Percentiles rank a stretch among this genome's conserved stretches.
Evolutionary conservation across 1,284 basidiomycete genomes (phyloP).

Genomic region (Trametes versicolor): DNA sequence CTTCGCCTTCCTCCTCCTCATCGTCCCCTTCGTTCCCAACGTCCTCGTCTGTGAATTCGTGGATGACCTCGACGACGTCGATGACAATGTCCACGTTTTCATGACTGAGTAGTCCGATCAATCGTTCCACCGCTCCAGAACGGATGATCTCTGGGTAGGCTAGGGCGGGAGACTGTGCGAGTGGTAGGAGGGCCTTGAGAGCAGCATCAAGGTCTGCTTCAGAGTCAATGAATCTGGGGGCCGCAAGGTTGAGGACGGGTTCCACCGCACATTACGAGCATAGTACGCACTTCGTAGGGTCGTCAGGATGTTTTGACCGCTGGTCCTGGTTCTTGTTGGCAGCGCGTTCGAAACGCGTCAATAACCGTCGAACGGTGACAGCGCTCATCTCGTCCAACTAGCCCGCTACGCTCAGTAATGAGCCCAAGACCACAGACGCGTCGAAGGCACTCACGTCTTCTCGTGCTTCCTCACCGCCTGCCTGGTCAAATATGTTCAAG

Average conservation of each 20-base stretch:
- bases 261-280: neutral
- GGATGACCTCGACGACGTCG: conserved; percentile 89
- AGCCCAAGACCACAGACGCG: conserved; percentile 27
- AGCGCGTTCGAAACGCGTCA: conserved; percentile 88
- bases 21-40: conserved; percentile 83
- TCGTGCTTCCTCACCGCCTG: conserved; percentile 67
- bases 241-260: conserved; percentile 16
- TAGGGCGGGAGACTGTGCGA: conserved; percentile 87
- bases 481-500: conserved; percentile 87
- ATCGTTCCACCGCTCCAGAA: conserved; percentile 72
- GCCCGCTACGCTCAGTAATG: conserved; percentile 43
- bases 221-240: conserved; percentile 93
- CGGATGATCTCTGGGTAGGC: conserved; percentile 93
- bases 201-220: conserved; percentile 93
- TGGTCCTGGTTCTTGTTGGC: conserved; percentile 96
- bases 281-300: conserved; percentile 83
- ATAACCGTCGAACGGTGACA: conserved; percentile 75
- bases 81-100: conserved; percentile 96
- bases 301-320: conserved; percentile 89
- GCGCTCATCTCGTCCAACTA: conserved; percentile 76
- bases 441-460: conserved; percentile 66
- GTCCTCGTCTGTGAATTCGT: conserved; percentile 97
- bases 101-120: conserved; percentile 89
- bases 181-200: conserved; percentile 85
- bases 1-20: conserved; percentile 70